A percentile compares a stretch with the other conserved stretches of the same genome.
Conservation (phyloP, 192 early-diverging fungal species). For the Umbelopsis vinacea region DNA sequence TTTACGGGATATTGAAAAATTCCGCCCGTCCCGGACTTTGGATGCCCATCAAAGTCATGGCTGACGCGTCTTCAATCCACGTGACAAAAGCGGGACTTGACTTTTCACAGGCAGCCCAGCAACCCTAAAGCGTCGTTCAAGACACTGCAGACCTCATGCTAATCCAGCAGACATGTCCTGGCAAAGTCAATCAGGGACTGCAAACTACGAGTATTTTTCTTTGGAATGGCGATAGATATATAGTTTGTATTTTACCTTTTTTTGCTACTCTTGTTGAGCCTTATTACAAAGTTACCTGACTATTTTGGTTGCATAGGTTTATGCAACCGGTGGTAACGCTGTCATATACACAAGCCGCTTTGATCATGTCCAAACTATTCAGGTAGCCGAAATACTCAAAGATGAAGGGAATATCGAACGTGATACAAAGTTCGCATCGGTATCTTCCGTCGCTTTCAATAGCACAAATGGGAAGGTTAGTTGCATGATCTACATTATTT, state of each 20-base stretch:
- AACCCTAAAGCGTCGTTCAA: too few relatives aligned
- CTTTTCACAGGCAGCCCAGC: neutral
- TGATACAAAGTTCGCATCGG: constrained; percentile 24
- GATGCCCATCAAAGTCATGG: too few relatives aligned
- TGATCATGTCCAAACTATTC: constrained; percentile 48
- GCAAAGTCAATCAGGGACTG: constrained; percentile 51
- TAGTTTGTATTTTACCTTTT: constrained; percentile 45
- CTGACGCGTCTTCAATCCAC: neutral
- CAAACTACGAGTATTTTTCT: constrained; percentile 50
- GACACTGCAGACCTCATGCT: constrained; percentile 44
- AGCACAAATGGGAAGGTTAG: constrained; percentile 37
- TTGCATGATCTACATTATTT: neutral
- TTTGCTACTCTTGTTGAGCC: neutral
- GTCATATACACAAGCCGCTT: constrained; percentile 53
- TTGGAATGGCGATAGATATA: constrained; percentile 47
- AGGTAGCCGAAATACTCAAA: constrained; percentile 21
- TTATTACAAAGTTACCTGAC: neutral
- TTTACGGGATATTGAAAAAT: neutral
- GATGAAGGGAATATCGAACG: neutral
- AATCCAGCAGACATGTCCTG: constrained; percentile 59
- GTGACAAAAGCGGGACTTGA: neutral
- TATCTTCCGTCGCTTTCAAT: constrained; percentile 32
- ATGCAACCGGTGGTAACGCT: constrained; percentile 54
- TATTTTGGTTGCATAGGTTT: constrained; percentile 39
- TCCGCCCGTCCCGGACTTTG: constrained; percentile 5